Conservation (phyloP, 1,284 basidiomycete genomes). For the Schizopora paradoxa region DNA sequence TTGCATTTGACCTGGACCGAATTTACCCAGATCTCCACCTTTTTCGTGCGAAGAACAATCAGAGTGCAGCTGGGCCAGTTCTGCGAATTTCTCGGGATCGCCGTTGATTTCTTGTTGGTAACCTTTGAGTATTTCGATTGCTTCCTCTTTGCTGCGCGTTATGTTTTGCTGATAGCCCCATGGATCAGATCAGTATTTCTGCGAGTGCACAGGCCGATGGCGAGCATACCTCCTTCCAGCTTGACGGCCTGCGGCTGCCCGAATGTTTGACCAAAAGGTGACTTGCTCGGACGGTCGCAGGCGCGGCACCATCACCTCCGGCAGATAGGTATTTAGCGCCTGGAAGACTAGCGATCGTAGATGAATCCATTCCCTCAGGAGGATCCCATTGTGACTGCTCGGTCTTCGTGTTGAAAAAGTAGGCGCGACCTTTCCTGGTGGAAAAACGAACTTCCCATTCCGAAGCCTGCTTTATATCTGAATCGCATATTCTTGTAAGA, state of each 20-base stretch:
- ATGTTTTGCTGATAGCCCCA: conserved; percentile 55
- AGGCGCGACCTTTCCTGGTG: conserved; percentile 72
- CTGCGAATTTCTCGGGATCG: conserved; percentile 63
- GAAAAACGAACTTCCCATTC: conserved; percentile 83
- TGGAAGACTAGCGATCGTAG: conserved; percentile 60
- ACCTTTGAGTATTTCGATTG: conserved; percentile 66
- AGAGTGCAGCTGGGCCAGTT: conserved; percentile 71
- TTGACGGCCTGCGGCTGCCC: conserved; percentile 81
- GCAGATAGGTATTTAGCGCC: conserved; percentile 48
- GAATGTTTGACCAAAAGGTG: conserved; percentile 94
- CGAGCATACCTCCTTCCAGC: conserved; percentile 83
- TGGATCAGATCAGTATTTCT: not conserved
- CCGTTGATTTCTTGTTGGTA: conserved; percentile 59
- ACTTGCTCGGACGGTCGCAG: conserved; percentile 80
- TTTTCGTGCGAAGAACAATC: conserved; percentile 84
- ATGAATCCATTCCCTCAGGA: conserved; percentile 61
- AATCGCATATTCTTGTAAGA: not conserved
- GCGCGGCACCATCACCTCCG: conserved; percentile 25
- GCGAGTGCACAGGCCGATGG: not conserved
- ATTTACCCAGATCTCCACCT: conserved; percentile 84
- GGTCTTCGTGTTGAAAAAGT: conserved; percentile 81
- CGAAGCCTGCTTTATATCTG: conserved; percentile 9
- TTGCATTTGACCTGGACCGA: conserved; percentile 91
- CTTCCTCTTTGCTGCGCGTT: conserved; percentile 88
- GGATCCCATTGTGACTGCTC: conserved; percentile 80